Base-by-base conservation (phyloP, 2,329 filamentous ascomycete species). In the Lachnellula willkommii region DNA sequence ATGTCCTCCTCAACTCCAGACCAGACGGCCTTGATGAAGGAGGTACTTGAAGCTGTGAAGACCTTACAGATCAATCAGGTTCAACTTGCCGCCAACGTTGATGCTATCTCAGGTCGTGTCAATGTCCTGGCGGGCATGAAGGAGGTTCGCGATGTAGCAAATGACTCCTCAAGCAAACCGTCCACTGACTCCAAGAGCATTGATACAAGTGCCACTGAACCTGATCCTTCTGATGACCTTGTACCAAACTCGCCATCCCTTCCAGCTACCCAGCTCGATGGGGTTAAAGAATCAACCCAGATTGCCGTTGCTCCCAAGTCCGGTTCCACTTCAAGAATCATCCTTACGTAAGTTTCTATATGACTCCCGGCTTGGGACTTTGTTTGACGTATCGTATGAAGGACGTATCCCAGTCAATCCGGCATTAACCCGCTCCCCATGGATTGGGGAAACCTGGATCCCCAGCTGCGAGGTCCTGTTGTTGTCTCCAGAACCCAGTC, bases 381-480 rank as follows among this genome's bases (percentile, higher is more conserved):
- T 45, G 17, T 32, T 32, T 58, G 52, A 55, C 53, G 61, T 45
- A 61, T 58, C 51, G 60, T 42, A 61, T 58, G 46, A 57, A 83
- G 81, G 50, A 96, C 92, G 5, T 96, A 97, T 72, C 93, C 93
- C 28, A 91, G 90, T 65, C 93, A 96, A 74, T 90, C 89, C 63
- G 93, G 93, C 60, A 93, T 97, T 72, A 89, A 95, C 62, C 92
- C 93, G n/a, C 76, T 96, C 51, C 83, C 85, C 22, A 84, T 97
- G 79, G 80, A 88, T 64, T 97, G 93, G 93, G 93, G 93, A 50
- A 83, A 90, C 54, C 74, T 81, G 53, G 89, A 95, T 70, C 84
- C 89, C 40, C 72, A 79, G 56, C 77, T 84, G 66, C 83, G 93
- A 72, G 94, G 93, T 1, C 93, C 93, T 4, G 89, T 97, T 50